Percentiles rank a stretch among this genome's conserved stretches.
phyloP scores from a whole-genome alignment of 768 basidiomycete species.

The Russula virescens region DNA sequence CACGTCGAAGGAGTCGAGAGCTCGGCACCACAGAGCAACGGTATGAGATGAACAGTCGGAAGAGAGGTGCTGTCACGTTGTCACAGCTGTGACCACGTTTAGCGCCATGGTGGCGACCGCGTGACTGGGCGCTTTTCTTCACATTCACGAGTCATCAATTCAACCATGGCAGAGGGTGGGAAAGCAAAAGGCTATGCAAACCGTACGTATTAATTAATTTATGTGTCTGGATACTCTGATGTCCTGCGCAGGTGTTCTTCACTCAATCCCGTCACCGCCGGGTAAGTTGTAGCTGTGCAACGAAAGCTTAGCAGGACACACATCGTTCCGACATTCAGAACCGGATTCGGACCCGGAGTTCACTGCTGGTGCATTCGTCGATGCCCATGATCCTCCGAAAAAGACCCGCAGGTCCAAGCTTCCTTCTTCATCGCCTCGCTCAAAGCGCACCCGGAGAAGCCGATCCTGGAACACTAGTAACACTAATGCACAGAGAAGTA shows the following conservation, averaged over 20 bases:
- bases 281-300: slow-evolving; percentile 25
- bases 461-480: not conserved
- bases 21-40: not conserved
- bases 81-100: not conserved
- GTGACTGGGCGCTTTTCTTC: not conserved
- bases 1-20: not conserved
- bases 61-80: not conserved
- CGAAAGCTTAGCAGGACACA: not conserved
- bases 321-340: slow-evolving; percentile 28
- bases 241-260: slow-evolving; percentile 6
- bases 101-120: no score
- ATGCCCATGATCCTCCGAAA: slow-evolving; percentile 28
- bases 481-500: slow-evolving; percentile 26
- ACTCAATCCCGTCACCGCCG: slow-evolving; percentile 35
- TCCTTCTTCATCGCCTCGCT: not conserved
- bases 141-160: not conserved
- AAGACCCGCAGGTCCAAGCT: slow-evolving; percentile 28
- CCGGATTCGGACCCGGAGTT: slow-evolving; percentile 49
- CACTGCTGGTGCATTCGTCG: slow-evolving; percentile 36
- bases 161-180: not conserved
- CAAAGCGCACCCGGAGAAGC: slow-evolving; percentile 10
- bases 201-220: not conserved
- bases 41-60: not conserved
- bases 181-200: slow-evolving; percentile 13
- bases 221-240: not conserved